Evolutionary conservation across 225 moss, liverwort and hornwort species (phyloP), one percentile per base, ranked within the genome.

Genomic region (Straminergon stramineum): DNA sequence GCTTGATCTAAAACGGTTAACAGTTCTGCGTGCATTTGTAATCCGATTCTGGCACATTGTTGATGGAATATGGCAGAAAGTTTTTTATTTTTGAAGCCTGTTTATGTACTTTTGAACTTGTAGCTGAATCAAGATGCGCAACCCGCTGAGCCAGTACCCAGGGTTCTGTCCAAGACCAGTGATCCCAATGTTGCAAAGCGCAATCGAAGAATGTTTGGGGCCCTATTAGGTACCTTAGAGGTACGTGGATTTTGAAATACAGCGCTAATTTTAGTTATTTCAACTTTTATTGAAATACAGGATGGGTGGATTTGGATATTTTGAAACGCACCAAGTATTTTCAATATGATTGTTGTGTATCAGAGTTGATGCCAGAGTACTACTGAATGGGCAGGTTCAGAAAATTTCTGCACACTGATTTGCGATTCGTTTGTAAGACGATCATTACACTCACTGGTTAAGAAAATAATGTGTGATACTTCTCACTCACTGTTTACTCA

Each of bases 161-260:
- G 99, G 92, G 95, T 99, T 86, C 93, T 99, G 85, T 95, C 97
- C 31, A 95, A 96, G 85, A 93, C 93, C 65, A 95, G 94, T 90
- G 99, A 99, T 91, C 99, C 99, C 35, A 99, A 95, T 88, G 94
- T 99, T 83, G 97, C 97, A 55, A 99, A 96, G 88, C 93, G 99
- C 81, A 99, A 99, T 83, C 97, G 96, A 60, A 93, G 99, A 78
- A 99, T 99, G 97, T 99, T 99, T 92, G 97, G 97, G 69, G 94
- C 99, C 68, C 92, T 99, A n/a, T 90, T 99, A 90, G 99, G 99
- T 90, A 99, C 99, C 60, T 94, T 99, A 81, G 99, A 99, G 99
- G 99, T 99, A 94, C 51, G 61, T 83, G 30, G 37, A 58, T 85
- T 88, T 43, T 64, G 24, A 26, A 88, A 52, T 79, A 6, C 11